phyloP scores from a whole-genome alignment of 495 filamentous ascomycete genomes.

The Penicillium desertorum region DNA sequence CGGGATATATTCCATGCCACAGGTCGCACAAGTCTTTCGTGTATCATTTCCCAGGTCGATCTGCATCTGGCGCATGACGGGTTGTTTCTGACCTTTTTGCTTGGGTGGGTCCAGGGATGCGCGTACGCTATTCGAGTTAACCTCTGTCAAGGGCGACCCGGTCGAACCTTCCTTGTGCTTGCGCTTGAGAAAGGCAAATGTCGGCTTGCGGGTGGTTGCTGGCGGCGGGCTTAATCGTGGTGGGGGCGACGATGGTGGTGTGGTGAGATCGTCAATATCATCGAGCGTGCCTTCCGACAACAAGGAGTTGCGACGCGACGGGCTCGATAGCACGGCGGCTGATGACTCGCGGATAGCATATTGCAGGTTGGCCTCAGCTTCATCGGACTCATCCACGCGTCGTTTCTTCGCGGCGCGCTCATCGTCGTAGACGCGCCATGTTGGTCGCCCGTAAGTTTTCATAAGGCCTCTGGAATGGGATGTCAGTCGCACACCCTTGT shows the following conservation, averaged over 20 bases:
- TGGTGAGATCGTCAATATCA: constrained; percentile 47
- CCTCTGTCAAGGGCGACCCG: constrained; percentile 48
- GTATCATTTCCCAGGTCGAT: constrained; percentile 63
- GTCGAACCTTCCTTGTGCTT: constrained; percentile 44
- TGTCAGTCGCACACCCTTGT: constrained; percentile 1
- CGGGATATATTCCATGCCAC: constrained; percentile 71
- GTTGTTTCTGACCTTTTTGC: constrained; percentile 36
- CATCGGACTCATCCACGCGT: constrained; percentile 50
- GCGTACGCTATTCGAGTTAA: constrained; percentile 52
- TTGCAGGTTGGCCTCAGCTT: constrained; percentile 48
- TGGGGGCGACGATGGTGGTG: constrained; percentile 54
- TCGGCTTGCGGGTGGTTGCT: constrained; percentile 55
- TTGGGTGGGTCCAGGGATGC: constrained; percentile 42
- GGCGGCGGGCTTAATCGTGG: constrained; percentile 55
- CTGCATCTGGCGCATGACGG: constrained; percentile 60
- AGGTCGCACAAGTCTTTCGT: constrained; percentile 60
- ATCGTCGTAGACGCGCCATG: constrained; percentile 52
- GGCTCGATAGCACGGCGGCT: constrained; percentile 49
- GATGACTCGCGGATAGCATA: constrained; percentile 53
- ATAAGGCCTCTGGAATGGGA: constrained; percentile 44
- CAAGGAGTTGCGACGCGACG: constrained; percentile 49
- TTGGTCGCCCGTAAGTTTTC: constrained; percentile 53
- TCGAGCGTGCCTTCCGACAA: constrained; percentile 49
- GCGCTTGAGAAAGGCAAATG: constrained; percentile 55
- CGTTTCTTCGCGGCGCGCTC: constrained; percentile 48